Conservation (phyloP, 1,139 yeast species). For the Hyphopichia fennica region DNA sequence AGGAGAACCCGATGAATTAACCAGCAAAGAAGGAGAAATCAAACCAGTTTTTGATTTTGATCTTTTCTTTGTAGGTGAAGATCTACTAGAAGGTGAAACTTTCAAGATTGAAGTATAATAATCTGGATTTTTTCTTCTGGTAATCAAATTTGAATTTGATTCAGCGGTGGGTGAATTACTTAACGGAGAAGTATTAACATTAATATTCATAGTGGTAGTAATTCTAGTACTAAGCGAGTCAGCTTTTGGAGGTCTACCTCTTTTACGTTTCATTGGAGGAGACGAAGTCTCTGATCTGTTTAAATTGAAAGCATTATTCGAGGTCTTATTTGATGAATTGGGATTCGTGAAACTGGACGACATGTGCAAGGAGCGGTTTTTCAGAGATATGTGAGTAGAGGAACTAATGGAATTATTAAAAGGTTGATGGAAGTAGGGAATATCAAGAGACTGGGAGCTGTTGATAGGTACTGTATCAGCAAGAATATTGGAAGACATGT, state of each 20-base stretch:
- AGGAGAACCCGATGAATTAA: slow-evolving; percentile 1
- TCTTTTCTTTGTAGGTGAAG: slow-evolving; percentile 8
- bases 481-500: no score
- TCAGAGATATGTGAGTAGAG: no score
- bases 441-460: no score
- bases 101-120: slow-evolving; percentile 49
- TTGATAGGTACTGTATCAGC: no score
- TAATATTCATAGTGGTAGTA: slow-evolving; percentile 45
- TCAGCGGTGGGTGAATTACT: slow-evolving; percentile 33
- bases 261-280: slow-evolving; percentile 35
- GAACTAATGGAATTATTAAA: no score
- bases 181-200: slow-evolving; percentile 38
- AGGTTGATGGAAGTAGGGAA: no score
- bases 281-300: neutral
- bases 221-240: slow-evolving; percentile 39
- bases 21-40: slow-evolving; percentile 2
- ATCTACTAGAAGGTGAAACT: slow-evolving; percentile 40
- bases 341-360: neutral
- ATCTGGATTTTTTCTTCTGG: slow-evolving; percentile 47
- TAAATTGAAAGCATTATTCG: no score
- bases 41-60: slow-evolving; percentile 5
- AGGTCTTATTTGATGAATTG: neutral
- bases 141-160: slow-evolving; percentile 39
- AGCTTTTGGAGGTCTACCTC: slow-evolving; percentile 52
- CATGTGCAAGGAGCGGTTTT: no score